phyloP scores from a whole-genome alignment of 768 basidiomycete genomes.

The Coprinellus aureogranulatus region DNA sequence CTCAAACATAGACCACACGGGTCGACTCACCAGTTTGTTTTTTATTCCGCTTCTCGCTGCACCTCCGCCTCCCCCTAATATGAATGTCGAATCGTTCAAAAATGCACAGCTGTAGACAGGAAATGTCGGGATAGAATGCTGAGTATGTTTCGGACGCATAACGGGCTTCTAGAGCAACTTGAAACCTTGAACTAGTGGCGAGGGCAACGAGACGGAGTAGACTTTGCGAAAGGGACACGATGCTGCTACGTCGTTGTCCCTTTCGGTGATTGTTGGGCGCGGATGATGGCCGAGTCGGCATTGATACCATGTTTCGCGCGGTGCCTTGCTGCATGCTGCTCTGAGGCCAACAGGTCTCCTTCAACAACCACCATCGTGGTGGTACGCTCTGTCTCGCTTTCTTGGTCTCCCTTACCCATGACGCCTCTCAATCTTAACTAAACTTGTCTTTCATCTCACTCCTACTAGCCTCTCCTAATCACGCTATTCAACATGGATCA shows the following conservation, averaged over 20 bases:
- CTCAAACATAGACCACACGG: neutral
- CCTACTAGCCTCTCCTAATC: neutral
- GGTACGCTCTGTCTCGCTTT: neutral
- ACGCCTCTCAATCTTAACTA: neutral
- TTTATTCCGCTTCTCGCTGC: constrained; percentile 84
- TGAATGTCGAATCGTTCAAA: constrained; percentile 62
- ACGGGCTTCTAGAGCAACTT: neutral
- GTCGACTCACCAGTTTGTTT: constrained; percentile 78
- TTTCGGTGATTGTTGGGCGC: too few species aligned
- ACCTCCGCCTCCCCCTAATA: constrained; percentile 90
- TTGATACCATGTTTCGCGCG: too few species aligned
- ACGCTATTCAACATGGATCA: neutral
- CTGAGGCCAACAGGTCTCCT: too few species aligned
- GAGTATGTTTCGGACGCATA: constrained; percentile 81
- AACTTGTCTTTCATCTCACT: neutral
- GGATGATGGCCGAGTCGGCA: too few species aligned
- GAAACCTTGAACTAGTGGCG: neutral
- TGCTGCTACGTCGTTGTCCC: too few species aligned
- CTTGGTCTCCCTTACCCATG: neutral
- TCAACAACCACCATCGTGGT: neutral
- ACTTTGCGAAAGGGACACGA: too few species aligned
- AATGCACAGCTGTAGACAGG: constrained; percentile 90
- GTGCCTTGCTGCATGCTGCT: too few species aligned
- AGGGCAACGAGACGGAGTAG: too few species aligned
- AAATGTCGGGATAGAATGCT: constrained; percentile 75